Evolutionary conservation across 1,284 basidiomycete genomes (phyloP).

Genomic region (Fomes fomentarius): DNA sequence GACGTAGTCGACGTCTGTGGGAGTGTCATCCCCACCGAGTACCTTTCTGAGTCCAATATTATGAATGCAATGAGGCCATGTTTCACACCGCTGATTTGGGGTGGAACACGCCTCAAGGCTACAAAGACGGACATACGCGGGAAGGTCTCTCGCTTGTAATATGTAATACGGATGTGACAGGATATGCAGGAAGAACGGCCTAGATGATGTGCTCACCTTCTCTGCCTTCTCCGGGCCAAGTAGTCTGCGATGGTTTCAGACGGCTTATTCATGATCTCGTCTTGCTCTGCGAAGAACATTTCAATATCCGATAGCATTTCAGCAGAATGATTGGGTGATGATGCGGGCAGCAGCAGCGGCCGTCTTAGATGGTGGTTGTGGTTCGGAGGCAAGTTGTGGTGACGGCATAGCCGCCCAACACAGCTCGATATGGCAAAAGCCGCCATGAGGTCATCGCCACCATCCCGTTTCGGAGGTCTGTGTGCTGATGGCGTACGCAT

Average conservation of each 20-base stretch:
- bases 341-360: background rate
- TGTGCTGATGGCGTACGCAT: background rate
- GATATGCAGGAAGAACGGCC: background rate
- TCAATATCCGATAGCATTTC: conserved; percentile 31
- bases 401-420: background rate
- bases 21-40: too few species aligned
- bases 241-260: conserved; percentile 48
- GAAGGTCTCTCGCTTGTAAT: too few species aligned
- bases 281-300: conserved; percentile 55
- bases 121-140: too few species aligned
- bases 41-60: too few species aligned
- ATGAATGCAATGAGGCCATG: too few species aligned
- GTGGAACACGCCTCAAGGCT: too few species aligned
- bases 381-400: conserved; percentile 1
- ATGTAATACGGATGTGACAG: too few species aligned
- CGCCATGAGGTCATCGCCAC: background rate
- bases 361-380: conserved; percentile 4
- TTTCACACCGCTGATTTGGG: too few species aligned
- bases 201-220: background rate
- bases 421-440: conserved; percentile 1
- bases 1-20: too few species aligned
- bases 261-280: conserved; percentile 54
- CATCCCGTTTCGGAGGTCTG: background rate
- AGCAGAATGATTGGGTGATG: background rate
- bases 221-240: conserved; percentile 28